Evolutionary conservation across 352 stramenopile genomes (phyloP).

Genomic region (Thraustochytrium sp.): DNA sequence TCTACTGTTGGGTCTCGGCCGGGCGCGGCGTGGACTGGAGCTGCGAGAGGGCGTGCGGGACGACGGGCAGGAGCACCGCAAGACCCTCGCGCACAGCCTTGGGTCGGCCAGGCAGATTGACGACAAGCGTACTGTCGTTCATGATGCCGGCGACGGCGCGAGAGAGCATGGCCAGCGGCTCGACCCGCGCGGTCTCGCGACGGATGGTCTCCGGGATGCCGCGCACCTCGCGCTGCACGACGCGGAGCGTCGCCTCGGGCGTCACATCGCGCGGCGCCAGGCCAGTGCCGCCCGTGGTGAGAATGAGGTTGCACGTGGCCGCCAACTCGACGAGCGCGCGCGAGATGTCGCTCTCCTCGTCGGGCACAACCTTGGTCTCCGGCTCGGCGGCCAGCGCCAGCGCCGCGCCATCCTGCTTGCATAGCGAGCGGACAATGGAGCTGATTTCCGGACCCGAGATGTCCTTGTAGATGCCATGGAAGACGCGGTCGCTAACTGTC

Average conservation of each 20-base stretch:
- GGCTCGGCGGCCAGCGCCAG: slow-evolving; percentile 45
- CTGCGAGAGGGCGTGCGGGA: slow-evolving; percentile 3
- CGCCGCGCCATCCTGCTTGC: background rate
- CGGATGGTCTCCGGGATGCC: slow-evolving; percentile 12
- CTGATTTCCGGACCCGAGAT: slow-evolving; percentile 61
- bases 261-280: slow-evolving; percentile 64
- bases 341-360: slow-evolving; percentile 59
- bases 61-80: slow-evolving; percentile 11
- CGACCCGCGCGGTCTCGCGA: slow-evolving; percentile 30
- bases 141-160: slow-evolving; percentile 39
- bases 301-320: slow-evolving; percentile 56
- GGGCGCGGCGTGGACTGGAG: background rate
- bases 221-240: slow-evolving; percentile 56
- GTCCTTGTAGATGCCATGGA: slow-evolving; percentile 60
- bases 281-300: slow-evolving; percentile 68
- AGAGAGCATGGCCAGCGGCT: slow-evolving; percentile 45
- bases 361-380: slow-evolving; percentile 56
- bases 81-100: slow-evolving; percentile 1
- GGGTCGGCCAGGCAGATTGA: slow-evolving; percentile 48
- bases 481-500: slow-evolving; percentile 65
- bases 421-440: too few relatives aligned
- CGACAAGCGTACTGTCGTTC: slow-evolving; percentile 4
- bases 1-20: background rate
- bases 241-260: slow-evolving; percentile 60
- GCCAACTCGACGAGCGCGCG: slow-evolving; percentile 52